These are phyloP conservation scores for Calvatia gigantea DNA, from an alignment of 768 basidiomycete genomes.

Conservation along the genomic window DNA sequence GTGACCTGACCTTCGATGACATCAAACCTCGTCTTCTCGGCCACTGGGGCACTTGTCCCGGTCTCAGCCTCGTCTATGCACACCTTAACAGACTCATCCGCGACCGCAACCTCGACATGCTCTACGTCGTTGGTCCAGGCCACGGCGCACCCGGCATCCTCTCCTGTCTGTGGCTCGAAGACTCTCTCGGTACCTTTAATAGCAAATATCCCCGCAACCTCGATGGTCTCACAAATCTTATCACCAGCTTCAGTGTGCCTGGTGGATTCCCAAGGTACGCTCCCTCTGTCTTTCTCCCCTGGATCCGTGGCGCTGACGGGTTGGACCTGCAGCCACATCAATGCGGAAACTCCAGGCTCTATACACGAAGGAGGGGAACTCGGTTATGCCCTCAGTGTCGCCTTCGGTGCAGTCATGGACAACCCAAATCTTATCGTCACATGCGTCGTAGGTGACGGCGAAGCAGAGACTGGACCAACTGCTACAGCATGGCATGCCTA, in stretches of 20 bases:
- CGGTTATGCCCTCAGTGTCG: constrained; percentile 82
- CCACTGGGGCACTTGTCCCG: constrained; percentile 85
- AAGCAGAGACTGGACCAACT: constrained; percentile 79
- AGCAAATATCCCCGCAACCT: constrained; percentile 55
- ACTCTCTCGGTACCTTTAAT: constrained; percentile 57
- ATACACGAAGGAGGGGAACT: constrained; percentile 94
- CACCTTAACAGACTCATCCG: constrained; percentile 66
- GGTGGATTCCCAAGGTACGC: constrained; percentile 78
- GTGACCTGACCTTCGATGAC: constrained; percentile 55
- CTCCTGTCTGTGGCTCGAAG: constrained; percentile 85
- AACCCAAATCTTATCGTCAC: constrained; percentile 80
- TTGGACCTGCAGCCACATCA: constrained; percentile 51
- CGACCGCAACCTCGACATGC: constrained; percentile 55
- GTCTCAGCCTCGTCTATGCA: constrained; percentile 66
- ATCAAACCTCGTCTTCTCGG: constrained; percentile 82
- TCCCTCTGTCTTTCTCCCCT: not conserved
- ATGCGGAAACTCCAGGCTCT: constrained; percentile 82
- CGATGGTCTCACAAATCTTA: constrained; percentile 61
- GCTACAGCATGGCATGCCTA: constrained; percentile 80
- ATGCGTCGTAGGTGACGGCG: constrained; percentile 86
- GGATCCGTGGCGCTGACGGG: not conserved
- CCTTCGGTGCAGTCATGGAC: constrained; percentile 91
- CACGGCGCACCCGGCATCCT: constrained; percentile 88
- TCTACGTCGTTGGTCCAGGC: constrained; percentile 82
- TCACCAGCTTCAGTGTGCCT: constrained; percentile 74